Evolutionary conservation across 208 protist species (phyloP).

Genomic region (Acanthamoeba healyi): DNA sequence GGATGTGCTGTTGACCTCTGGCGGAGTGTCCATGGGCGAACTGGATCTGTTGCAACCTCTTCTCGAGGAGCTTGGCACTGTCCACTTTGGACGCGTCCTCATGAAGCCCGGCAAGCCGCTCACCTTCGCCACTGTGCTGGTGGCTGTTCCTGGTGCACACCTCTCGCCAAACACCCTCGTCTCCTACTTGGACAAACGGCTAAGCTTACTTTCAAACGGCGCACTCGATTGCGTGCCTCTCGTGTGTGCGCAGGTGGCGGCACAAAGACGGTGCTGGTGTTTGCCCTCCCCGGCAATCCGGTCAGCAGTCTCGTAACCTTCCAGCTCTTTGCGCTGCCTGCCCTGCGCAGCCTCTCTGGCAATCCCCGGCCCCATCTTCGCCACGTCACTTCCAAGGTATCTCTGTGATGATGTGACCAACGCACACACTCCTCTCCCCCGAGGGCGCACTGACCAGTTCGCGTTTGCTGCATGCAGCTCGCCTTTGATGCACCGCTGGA

Average conservation of each 20-base stretch:
- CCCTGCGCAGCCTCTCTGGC: slow-evolving; percentile 80
- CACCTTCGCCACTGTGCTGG: slow-evolving; percentile 84
- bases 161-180: too few relatives aligned
- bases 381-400: slow-evolving; percentile 74
- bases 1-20: slow-evolving; percentile 78
- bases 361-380: slow-evolving; percentile 18
- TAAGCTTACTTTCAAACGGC: too few relatives aligned
- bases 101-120: slow-evolving; percentile 90
- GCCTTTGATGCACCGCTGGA: slow-evolving; percentile 68
- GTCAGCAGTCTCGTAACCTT: slow-evolving; percentile 83
- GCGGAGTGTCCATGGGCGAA: slow-evolving; percentile 88
- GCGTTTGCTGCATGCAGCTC: slow-evolving; percentile 40
- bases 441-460: too few relatives aligned
- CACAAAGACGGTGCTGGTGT: slow-evolving; percentile 81
- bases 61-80: slow-evolving; percentile 73
- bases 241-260: background rate
- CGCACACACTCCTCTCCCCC: too few relatives aligned
- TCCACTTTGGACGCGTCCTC: slow-evolving; percentile 85
- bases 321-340: slow-evolving; percentile 82
- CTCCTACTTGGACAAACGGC: too few relatives aligned
- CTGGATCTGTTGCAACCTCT: slow-evolving; percentile 84
- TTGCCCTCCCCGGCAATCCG: slow-evolving; percentile 86
- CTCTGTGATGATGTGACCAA: too few relatives aligned
- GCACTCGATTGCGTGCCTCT: background rate
- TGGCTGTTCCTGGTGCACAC: background rate